A percentile compares a stretch with the other conserved stretches of the same genome.
These are phyloP conservation scores for Fusarium brevicatenulatum DNA, from an alignment of 2,329 filamentous ascomycete genomes.

Conservation along the genomic window DNA sequence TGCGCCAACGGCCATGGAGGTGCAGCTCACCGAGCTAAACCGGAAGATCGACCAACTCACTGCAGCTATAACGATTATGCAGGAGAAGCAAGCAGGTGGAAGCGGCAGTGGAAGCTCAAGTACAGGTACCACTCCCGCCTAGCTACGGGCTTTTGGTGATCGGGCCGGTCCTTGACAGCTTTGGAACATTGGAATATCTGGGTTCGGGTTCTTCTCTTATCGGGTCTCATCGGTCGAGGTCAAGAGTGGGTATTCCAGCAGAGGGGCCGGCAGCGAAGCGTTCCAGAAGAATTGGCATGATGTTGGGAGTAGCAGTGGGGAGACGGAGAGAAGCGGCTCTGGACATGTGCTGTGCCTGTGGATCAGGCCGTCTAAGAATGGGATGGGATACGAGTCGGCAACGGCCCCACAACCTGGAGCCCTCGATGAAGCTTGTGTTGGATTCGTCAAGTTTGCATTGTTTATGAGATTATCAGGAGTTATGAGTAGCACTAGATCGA, in stretches of 20 bases:
- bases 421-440: not conserved
- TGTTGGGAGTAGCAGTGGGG: conserved; percentile 18
- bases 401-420: not conserved
- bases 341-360: conserved; percentile 14
- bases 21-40: conserved; percentile 64
- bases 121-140: conserved; percentile 16
- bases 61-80: conserved; percentile 61
- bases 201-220: not conserved
- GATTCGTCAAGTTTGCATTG: not conserved
- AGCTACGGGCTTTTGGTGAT: conserved; percentile 11
- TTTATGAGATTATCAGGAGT: conserved; percentile 3
- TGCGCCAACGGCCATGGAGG: conserved; percentile 57
- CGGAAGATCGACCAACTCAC: conserved; percentile 69
- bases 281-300: conserved; percentile 19
- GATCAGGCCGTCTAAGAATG: conserved; percentile 6
- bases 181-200: not conserved
- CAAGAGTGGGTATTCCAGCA: conserved; percentile 15
- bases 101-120: conserved; percentile 9
- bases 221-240: conserved; percentile 35
- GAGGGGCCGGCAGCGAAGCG: conserved; percentile 16
- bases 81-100: conserved; percentile 48
- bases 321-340: conserved; percentile 36
- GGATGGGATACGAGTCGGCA: not conserved
- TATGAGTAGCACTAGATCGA: not conserved
- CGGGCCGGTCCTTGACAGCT: conserved; percentile 10